Percentiles rank a stretch among this genome's conserved stretches.
phyloP scores from a whole-genome alignment of 495 filamentous ascomycete genomes.

The Hypoxylon trugodes region DNA sequence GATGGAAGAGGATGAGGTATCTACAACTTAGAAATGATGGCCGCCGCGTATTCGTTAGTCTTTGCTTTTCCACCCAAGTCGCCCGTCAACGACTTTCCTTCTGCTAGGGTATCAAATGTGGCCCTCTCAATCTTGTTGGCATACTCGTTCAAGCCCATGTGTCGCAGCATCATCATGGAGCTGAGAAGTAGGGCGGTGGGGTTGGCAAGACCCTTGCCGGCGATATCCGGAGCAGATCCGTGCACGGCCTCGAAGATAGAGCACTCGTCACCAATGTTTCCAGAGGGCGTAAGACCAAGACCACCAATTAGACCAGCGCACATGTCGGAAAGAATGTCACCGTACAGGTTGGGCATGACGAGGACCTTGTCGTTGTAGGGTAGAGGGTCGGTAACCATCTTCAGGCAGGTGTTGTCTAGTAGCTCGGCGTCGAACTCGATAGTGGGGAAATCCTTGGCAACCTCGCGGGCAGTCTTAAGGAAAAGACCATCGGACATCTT shows the following conservation, averaged over 20 bases:
- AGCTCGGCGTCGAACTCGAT: constrained; percentile 96
- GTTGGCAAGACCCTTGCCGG: constrained; percentile 70
- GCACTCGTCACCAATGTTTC: constrained; percentile 98
- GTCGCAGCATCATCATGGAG: constrained; percentile 91
- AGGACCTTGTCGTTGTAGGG: constrained; percentile 99
- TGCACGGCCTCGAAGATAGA: constrained; percentile 99
- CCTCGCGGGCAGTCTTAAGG: constrained; percentile 80
- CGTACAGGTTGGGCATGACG: constrained; percentile 99
- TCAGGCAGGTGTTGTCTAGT: constrained; percentile 97
- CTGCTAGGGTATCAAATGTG: constrained; percentile 90
- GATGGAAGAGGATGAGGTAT: constrained; percentile 33
- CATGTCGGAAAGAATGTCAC: constrained; percentile 99
- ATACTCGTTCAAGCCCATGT: constrained; percentile 90
- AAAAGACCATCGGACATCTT: constrained; percentile 99
- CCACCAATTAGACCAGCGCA: constrained; percentile 98
- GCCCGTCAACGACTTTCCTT: constrained; percentile 95
- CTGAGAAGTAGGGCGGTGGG: constrained; percentile 40
- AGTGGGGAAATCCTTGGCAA: constrained; percentile 92
- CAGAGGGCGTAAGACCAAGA: constrained; percentile 94
- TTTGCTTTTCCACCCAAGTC: constrained; percentile 94
- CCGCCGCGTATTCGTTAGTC: constrained; percentile 88
- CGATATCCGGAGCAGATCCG: constrained; percentile 97
- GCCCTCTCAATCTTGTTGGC: constrained; percentile 91
- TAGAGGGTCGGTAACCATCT: constrained; percentile 92
- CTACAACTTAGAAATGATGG: constrained; percentile 86